Evolutionary conservation across 148 eudicot genomes (phyloP).

Genomic region (Rhododendron griersonianum): DNA sequence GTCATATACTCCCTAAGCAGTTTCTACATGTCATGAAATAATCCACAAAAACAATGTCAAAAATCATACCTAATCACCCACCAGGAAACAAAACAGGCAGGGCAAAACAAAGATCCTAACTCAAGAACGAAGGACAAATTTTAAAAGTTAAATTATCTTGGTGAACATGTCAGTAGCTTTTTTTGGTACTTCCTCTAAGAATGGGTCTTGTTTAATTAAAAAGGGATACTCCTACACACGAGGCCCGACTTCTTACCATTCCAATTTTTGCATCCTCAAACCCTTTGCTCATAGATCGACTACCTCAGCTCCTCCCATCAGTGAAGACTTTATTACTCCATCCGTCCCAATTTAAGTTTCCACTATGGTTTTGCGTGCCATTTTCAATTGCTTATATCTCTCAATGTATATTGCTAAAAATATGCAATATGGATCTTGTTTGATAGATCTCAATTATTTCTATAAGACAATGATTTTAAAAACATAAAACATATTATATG

Average conservation of each 20-base stretch:
- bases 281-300: neutral
- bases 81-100: neutral
- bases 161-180: neutral
- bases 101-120: neutral
- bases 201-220: neutral
- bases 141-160: neutral
- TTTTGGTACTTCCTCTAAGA: neutral
- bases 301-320: neutral
- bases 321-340: neutral
- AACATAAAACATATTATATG: no score
- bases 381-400: no score
- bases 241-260: neutral
- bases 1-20: constrained; percentile 53
- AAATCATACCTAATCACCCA: constrained; percentile 1
- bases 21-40: constrained; percentile 36
- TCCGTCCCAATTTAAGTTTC: no score
- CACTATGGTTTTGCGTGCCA: no score
- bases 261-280: neutral
- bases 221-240: neutral
- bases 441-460: no score
- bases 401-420: no score
- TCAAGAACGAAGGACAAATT: neutral
- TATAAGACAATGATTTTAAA: no score
- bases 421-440: no score
- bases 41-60: constrained; percentile 4